Evolutionary conservation across 176 grass and related monocot species (phyloP), one percentile per base, ranked within the genome.

Genomic region (Tillandsia fasciculata): DNA sequence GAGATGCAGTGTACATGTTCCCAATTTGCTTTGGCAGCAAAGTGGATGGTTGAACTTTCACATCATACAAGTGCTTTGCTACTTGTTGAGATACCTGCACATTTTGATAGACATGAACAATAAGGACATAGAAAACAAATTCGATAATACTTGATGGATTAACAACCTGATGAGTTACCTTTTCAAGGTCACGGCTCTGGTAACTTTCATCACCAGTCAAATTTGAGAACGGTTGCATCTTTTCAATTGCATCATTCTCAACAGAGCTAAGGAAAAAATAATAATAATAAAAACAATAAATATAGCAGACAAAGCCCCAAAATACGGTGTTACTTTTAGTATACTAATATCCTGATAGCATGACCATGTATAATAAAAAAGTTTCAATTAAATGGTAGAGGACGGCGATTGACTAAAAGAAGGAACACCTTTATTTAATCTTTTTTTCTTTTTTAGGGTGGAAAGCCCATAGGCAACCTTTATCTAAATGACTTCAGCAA

Each of bases 51-150:
- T 87, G 86, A 72, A 99, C 84, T 87, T 90, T 99, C 64, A 50
- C 70, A 51, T 86, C 84, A 81, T 93, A 99, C 66, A 99, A 63
- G 54, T 80, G 48, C 61, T 99, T 99, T 12, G 87, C 84, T 69
- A 99, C 84, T 93, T 93, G 94, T 73, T 99, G 94, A 76, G 94
- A 99, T 50, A 73, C 81, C 94, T 93, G 81, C 69, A 49, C 67
- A 80, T 80, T 69, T 57, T 42, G 26, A 42, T 27, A 69, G 8
- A 66, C 56, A 11, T 67, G 10, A 58, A 0, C 63, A 53, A 64
- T 67, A 66, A 59, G 33, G 49, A 56, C 61, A 76, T 22, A 79
- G 11, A 52, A 80, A 85, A 72, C 47, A 75, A 77, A 66, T 56
- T 67, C 48, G n/a, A 72, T 49, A 77, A 77, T 57, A 85, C 52